Evolutionary conservation across 192 early-diverging fungal genomes (phyloP), one percentile per base, ranked within the genome.

Genomic region (Allomyces arbusculus): DNA sequence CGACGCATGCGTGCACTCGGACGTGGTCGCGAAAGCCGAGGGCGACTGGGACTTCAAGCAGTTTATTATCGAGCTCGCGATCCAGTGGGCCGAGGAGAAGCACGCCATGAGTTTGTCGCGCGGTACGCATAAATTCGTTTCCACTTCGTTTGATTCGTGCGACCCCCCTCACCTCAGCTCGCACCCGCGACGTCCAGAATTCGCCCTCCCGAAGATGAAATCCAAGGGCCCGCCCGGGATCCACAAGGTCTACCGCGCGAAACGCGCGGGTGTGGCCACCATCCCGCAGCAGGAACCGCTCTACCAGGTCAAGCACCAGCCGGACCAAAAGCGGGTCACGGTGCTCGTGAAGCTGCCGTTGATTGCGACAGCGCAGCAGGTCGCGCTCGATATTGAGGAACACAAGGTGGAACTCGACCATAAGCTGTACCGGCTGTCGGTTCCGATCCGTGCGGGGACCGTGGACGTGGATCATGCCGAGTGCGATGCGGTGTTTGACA

Each of bases 21-120:
- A 78, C 11, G 74, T 81, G 22, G 76, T 76, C 28, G 65, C 73
- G 44, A 80, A 88, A 63, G 65, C 82, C 20, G 69, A 71, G 40
- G 69, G 69, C 50, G 87, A 89, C 44, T 64, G 71, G 19, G 84
- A 87, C 66, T 89, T 76, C 68, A 77, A 81, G 61, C 65, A 84
- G 19, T 89, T 87, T 72, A 70, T 89, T 43, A 74, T 84, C 33
- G 85, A 86, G 68, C 69, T 89, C 11, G 71, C 83, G 0, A 69
- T 89, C 68, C 82, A 85, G 64, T 79, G 80, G 76, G 70, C 86
- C 4, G 87, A 89, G 68, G 82, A 87, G 66, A 82, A 80, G 61
- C 70, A 80, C 23, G 69, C 63, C 23, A 58, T 88, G 24, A 65
- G 75, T 19, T 68, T 89, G 2, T 79, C 75, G 66, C 72, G 87